phyloP scores from a whole-genome alignment of 2,329 filamentous ascomycete species.

The Neonectria faginata region DNA sequence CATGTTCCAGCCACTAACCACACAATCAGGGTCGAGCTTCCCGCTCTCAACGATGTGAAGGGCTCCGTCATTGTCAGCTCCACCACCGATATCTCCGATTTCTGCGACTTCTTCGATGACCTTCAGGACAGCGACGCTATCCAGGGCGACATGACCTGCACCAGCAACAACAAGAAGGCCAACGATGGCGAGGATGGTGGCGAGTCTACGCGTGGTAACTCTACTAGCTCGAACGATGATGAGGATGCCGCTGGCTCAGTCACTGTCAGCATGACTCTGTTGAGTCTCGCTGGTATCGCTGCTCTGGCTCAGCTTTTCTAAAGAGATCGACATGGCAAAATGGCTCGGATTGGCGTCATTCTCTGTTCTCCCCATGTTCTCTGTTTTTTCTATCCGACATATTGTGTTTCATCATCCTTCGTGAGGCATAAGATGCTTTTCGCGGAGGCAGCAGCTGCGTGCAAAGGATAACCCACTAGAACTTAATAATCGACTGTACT shows the following conservation, averaged over 20 bases:
- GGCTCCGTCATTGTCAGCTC: slow-evolving; percentile 78
- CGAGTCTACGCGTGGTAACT: slow-evolving; percentile 41
- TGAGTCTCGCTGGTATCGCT: slow-evolving; percentile 61
- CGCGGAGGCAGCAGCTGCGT: slow-evolving; percentile 43
- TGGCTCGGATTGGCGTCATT: slow-evolving; percentile 51
- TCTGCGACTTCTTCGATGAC: slow-evolving; percentile 65
- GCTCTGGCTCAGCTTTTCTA: slow-evolving; percentile 66
- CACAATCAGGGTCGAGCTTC: slow-evolving; percentile 74
- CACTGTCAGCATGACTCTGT: slow-evolving; percentile 59
- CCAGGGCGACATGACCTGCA: slow-evolving; percentile 61
- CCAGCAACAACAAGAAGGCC: slow-evolving; percentile 63
- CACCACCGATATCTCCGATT: slow-evolving; percentile 69
- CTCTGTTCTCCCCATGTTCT: slow-evolving; percentile 49
- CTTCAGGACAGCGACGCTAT: slow-evolving; percentile 54
- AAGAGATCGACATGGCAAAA: slow-evolving; percentile 47
- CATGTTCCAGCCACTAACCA: slow-evolving; percentile 11
- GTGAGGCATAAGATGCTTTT: slow-evolving; percentile 45
- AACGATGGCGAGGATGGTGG: slow-evolving; percentile 59
- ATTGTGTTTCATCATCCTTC: slow-evolving; percentile 49
- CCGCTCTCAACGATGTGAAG: slow-evolving; percentile 73
- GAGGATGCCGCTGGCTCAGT: slow-evolving; percentile 60
- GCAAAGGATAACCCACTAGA: slow-evolving; percentile 53
- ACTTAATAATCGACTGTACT: slow-evolving; percentile 59
- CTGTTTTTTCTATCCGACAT: slow-evolving; percentile 52
- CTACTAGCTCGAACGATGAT: slow-evolving; percentile 46